Evolutionary conservation across 352 stramenopile genomes (phyloP), one percentile per base, ranked within the genome.

Genomic region (Phytopythium helicoides): DNA sequence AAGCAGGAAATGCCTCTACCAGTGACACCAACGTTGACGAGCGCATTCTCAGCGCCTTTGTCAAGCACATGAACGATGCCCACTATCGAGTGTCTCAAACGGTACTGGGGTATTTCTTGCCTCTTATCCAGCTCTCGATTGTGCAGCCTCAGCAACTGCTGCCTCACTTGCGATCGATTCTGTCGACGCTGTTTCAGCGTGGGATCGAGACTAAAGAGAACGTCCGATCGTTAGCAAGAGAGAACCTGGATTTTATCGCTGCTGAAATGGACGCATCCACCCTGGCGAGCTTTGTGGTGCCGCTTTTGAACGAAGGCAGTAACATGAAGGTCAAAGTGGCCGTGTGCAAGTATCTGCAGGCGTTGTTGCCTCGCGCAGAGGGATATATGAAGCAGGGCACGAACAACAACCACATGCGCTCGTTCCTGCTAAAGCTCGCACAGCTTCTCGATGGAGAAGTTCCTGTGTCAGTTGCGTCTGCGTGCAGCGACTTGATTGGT

Each of bases 281-380:
- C 5, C 47, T 93, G 33, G 59, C 80, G 26, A 60, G 54, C 6
- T 62, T 77, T 26, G 56, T 87, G 18, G 70, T 90, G 26, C 68
- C 81, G 26, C 68, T 87, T 45, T 54, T 94, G 11, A 73, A 71
- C 11, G 80, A 94, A 41, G 81, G 84, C 11, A 82, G 62, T 40
- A 92, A 92, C 55, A 81, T 92, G 71, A 92, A 92, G 49, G 71
- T 90, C 39, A 90, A 87, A 41, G 62, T 60, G 5, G 68, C 75
- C 0, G 75, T 92, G 42, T 90, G 79, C 55, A 58, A 83, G 28
- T 94, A 86, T 36, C 44, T 94, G 15, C 67, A 73, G 18, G 58
- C 78, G 31, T 38, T 92, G 10, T 48, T 94, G 10, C 81, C 80
- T 5, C 45, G 46, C 8, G 71, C 78, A 3, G 58, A 64, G 12